A percentile compares a stretch with the other conserved stretches of the same genome.
phyloP scores from a whole-genome alignment of 345 rosid genomes.

The Lepidium didymum region DNA sequence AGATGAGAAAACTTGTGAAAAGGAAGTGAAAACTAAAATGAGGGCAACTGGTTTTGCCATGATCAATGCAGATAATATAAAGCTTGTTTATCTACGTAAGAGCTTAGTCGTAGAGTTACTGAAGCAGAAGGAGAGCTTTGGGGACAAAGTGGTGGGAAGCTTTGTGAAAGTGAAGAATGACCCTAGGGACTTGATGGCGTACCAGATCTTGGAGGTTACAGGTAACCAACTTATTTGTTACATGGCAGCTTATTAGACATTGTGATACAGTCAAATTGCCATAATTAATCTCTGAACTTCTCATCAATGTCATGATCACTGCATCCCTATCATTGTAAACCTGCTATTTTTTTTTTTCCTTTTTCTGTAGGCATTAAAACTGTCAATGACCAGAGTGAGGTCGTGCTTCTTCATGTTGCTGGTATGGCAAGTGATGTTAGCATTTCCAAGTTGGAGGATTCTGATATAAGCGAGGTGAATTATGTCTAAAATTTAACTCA shows the following conservation, averaged over 20 bases:
- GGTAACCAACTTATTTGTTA: slow-evolving; percentile 3
- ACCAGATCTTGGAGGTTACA: slow-evolving; percentile 31
- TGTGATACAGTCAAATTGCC: background rate
- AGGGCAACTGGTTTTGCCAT: slow-evolving; percentile 35
- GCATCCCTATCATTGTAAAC: background rate
- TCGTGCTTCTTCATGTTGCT: slow-evolving; percentile 1
- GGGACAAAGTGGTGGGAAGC: slow-evolving; percentile 43
- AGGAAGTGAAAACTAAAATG: slow-evolving; percentile 17
- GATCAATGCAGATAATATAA: slow-evolving; percentile 41
- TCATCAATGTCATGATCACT: background rate
- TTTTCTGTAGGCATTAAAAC: slow-evolving; percentile 9
- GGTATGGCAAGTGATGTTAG: slow-evolving; percentile 11
- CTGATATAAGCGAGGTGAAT: slow-evolving; percentile 25
- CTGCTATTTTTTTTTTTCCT: background rate
- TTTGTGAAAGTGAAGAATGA: slow-evolving; percentile 50
- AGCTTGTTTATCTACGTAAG: slow-evolving; percentile 47
- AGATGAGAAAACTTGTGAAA: background rate
- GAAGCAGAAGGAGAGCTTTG: slow-evolving; percentile 29
- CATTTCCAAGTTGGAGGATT: slow-evolving; percentile 26
- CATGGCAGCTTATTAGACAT: background rate
- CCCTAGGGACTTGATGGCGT: slow-evolving; percentile 20
- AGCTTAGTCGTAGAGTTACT: slow-evolving; percentile 37
- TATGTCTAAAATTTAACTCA: background rate
- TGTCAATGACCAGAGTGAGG: background rate
- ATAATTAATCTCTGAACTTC: background rate